These are phyloP conservation scores for Pseudocercospora macadamiae DNA, from an alignment of 2,329 filamentous ascomycete genomes.

Conservation along the genomic window DNA sequence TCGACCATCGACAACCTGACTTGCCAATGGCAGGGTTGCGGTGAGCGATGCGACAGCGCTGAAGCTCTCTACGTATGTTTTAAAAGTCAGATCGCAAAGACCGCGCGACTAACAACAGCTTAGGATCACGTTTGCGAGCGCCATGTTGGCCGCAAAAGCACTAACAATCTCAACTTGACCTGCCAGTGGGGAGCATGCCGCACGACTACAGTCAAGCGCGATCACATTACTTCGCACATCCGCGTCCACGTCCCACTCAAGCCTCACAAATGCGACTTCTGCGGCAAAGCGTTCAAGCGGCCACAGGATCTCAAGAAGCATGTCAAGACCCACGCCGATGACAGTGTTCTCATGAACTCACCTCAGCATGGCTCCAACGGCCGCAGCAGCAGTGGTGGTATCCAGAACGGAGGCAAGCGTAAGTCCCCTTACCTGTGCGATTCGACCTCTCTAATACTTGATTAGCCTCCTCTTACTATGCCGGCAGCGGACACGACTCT, in stretches of 20 bases:
- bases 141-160: conserved; percentile 98
- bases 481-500: conserved; percentile 34
- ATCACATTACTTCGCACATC: conserved; percentile 99
- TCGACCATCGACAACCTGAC: conserved; percentile 50
- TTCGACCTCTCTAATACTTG: conserved; percentile 15
- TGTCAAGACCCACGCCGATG: conserved; percentile 97
- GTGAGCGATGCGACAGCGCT: conserved; percentile 60
- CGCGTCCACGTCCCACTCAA: conserved; percentile 98
- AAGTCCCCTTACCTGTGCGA: conserved; percentile 40
- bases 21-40: conserved; percentile 66
- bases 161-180: conserved; percentile 95
- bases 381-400: conserved; percentile 32
- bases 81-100: neutral
- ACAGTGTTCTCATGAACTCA: conserved; percentile 74
- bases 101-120: conserved; percentile 9
- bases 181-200: conserved; percentile 97
- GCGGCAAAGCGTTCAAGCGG: conserved; percentile 97
- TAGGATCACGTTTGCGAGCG: conserved; percentile 98
- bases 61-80: conserved; percentile 65
- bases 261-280: conserved; percentile 98
- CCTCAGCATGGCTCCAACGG: conserved; percentile 55
- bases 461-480: conserved; percentile 37
- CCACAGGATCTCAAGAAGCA: conserved; percentile 99
- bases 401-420: conserved; percentile 43
- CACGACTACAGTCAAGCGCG: conserved; percentile 96